phyloP scores from a whole-genome alignment of 2,329 filamentous ascomycete genomes.

The Penicillium brasilianum region DNA sequence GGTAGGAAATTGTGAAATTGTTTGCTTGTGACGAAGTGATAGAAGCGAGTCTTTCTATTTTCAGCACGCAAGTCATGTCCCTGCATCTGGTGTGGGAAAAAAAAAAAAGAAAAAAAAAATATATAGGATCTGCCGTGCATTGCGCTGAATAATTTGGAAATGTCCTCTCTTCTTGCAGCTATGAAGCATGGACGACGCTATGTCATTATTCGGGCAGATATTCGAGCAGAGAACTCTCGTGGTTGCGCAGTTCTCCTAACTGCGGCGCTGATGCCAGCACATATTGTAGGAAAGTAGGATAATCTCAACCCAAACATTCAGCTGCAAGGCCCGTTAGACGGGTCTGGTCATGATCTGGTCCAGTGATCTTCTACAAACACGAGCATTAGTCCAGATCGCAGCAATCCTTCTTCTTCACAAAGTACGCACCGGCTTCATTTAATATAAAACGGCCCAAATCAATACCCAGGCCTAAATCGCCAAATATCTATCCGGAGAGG shows the following conservation, averaged over 20 bases:
- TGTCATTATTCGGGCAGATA: background rate
- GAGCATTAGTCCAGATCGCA: constrained; percentile 2
- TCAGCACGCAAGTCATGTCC: background rate
- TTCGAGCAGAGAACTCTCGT: constrained; percentile 14
- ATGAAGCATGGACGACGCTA: no score
- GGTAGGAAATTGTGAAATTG: background rate
- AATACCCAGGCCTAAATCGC: constrained; percentile 40
- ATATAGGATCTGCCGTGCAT: constrained; percentile 3
- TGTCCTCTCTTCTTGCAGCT: background rate
- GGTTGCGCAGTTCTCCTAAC: constrained; percentile 18
- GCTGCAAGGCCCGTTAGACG: constrained; percentile 55
- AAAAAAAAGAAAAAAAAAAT: constrained; percentile 19
- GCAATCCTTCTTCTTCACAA: background rate
- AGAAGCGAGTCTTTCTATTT: constrained; percentile 1
- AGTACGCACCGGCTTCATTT: constrained; percentile 57
- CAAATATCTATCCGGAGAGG: constrained; percentile 56
- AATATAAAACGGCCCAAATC: constrained; percentile 57
- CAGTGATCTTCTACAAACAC: constrained; percentile 53
- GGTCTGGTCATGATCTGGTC: constrained; percentile 55
- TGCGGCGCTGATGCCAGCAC: constrained; percentile 32
- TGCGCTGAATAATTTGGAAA: background rate
- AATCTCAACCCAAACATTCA: constrained; percentile 51
- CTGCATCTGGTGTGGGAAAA: background rate
- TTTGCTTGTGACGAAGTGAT: constrained; percentile 16
- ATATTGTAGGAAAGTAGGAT: constrained; percentile 43